phyloP scores from a whole-genome alignment of 2,329 filamentous ascomycete species.

The Pseudocercospora eumusae region DNA sequence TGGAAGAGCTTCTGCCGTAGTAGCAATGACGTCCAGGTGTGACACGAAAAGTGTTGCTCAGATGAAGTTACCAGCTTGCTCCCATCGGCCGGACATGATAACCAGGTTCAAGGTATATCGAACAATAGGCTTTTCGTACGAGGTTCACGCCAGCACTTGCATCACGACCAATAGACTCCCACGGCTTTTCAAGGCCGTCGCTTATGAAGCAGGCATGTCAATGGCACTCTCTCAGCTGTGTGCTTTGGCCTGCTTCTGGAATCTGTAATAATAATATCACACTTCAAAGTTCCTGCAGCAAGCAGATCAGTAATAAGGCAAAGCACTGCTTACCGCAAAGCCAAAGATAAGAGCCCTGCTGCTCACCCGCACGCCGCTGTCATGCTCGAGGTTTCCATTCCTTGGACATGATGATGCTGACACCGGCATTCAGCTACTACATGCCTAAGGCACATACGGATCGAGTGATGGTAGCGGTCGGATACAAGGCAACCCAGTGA shows the following conservation, averaged over 20 bases:
- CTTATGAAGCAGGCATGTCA: neutral
- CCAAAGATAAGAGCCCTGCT: neutral
- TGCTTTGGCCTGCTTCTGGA: neutral
- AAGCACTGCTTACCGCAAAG: neutral
- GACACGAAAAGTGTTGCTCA: neutral
- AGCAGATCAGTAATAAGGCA: neutral
- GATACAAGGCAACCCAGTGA: neutral
- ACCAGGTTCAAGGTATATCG: neutral
- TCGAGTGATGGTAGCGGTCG: neutral
- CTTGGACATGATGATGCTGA: neutral
- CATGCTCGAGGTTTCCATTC: neutral
- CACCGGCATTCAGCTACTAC: too few relatives aligned
- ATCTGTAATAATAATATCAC: too few relatives aligned
- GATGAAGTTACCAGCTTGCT: neutral
- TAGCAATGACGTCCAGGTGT: slow-evolving; percentile 1
- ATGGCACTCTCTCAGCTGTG: neutral
- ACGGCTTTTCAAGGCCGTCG: neutral
- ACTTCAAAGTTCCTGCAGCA: neutral
- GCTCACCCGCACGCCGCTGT: neutral
- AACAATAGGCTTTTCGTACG: neutral
- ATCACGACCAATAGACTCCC: neutral
- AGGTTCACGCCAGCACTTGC: neutral
- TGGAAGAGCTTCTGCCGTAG: neutral
- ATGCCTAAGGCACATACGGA: neutral
- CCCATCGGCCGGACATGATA: neutral